These are phyloP conservation scores for Colletotrichum gigasporum DNA, from an alignment of 2,329 filamentous ascomycete genomes.

Conservation along the genomic window DNA sequence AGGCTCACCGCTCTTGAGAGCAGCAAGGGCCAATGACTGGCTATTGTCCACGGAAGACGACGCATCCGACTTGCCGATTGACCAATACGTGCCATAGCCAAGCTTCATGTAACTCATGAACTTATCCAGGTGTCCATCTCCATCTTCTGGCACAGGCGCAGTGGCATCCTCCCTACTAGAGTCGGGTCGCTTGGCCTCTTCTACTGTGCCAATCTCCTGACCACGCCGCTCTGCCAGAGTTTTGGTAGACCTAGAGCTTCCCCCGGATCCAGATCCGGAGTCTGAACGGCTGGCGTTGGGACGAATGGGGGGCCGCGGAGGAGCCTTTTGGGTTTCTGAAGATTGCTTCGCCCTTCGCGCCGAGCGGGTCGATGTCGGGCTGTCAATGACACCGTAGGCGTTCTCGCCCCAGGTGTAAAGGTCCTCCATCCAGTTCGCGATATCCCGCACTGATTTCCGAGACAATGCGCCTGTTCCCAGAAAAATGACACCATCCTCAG, in stretches of 20 bases:
- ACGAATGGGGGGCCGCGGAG: neutral
- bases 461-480: slow-evolving; percentile 81
- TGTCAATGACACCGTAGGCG: slow-evolving; percentile 86
- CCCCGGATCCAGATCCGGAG: slow-evolving; percentile 20
- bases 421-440: slow-evolving; percentile 89
- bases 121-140: slow-evolving; percentile 58
- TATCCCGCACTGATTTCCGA: slow-evolving; percentile 73
- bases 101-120: slow-evolving; percentile 73
- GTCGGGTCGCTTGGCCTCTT: slow-evolving; percentile 17
- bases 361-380: slow-evolving; percentile 73
- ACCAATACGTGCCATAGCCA: slow-evolving; percentile 75
- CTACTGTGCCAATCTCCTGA: slow-evolving; percentile 28
- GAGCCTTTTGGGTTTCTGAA: neutral
- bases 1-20: neutral
- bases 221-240: slow-evolving; percentile 32
- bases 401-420: slow-evolving; percentile 85
- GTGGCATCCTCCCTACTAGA: neutral
- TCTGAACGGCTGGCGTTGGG: slow-evolving; percentile 2
- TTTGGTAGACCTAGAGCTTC: slow-evolving; percentile 19
- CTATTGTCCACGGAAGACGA: slow-evolving; percentile 6
- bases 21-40: slow-evolving; percentile 6
- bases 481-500: slow-evolving; percentile 87
- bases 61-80: slow-evolving; percentile 35
- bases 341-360: slow-evolving; percentile 47
- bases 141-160: slow-evolving; percentile 34